Percentiles rank a stretch among this genome's conserved stretches.
phyloP scores from a whole-genome alignment of 2,329 filamentous ascomycete species.

The Colletotrichum camelliae region DNA sequence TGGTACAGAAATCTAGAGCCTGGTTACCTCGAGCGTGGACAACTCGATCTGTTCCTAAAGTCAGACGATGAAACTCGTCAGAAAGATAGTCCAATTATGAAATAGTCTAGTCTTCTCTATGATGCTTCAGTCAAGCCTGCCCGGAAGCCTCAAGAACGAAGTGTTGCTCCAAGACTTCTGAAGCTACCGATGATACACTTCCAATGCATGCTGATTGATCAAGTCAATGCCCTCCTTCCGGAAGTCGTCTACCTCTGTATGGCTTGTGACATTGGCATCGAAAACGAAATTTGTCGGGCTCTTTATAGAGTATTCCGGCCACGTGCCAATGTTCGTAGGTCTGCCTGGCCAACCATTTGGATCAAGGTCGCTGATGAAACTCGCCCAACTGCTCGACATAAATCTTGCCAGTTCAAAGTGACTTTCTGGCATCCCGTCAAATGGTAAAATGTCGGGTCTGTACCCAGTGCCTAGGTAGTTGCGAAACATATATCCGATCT shows the following conservation, averaged over 20 bases:
- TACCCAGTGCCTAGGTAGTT: background rate
- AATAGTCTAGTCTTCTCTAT: background rate
- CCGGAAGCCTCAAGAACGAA: background rate
- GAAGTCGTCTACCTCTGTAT: background rate
- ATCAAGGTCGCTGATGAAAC: background rate
- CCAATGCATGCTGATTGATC: background rate
- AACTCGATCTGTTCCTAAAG: too few species aligned
- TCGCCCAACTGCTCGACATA: background rate
- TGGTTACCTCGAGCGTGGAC: too few species aligned
- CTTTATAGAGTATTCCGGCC: background rate
- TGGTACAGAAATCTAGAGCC: too few species aligned
- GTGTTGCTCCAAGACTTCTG: background rate
- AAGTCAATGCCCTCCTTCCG: background rate
- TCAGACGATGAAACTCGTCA: too few species aligned
- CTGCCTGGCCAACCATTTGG: background rate
- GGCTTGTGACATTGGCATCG: background rate
- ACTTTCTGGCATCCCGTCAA: background rate
- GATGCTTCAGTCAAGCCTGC: background rate
- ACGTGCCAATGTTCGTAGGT: background rate
- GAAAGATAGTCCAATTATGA: too few species aligned
- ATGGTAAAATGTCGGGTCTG: background rate
- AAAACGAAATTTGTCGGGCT: background rate
- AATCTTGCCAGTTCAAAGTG: background rate
- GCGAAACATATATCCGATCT: background rate
- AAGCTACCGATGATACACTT: background rate